phyloP scores from a whole-genome alignment of 768 basidiomycete species.

The Xanthoconium stramineum region DNA sequence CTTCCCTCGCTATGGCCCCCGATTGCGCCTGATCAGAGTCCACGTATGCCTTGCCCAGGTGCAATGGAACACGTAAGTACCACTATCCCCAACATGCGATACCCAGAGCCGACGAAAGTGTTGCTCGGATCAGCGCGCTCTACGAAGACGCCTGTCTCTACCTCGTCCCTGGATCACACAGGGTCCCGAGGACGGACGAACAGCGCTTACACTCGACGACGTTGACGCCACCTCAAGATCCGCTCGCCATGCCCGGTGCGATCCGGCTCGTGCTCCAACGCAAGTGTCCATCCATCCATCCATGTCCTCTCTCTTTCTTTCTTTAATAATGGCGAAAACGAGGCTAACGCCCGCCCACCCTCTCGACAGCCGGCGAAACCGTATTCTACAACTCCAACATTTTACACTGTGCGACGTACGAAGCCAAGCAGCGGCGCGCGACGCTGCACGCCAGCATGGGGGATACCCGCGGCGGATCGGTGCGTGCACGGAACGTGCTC shows the following conservation, averaged over 20 bases:
- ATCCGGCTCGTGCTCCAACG: conserved; percentile 54
- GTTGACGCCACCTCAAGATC: conserved; percentile 49
- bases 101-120: too few species aligned
- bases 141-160: conserved; percentile 68
- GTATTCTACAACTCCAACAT: conserved; percentile 83
- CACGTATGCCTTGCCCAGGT: conserved; percentile 38
- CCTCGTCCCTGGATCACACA: conserved; percentile 70
- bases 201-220: conserved; percentile 58
- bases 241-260: conserved; percentile 68
- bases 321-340: too few species aligned
- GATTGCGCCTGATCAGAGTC: too few species aligned
- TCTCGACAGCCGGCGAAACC: conserved; percentile 56
- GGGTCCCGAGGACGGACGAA: conserved; percentile 47
- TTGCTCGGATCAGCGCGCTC: conserved; percentile 45
- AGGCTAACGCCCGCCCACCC: background rate
- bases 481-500: conserved; percentile 67
- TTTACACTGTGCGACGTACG: conserved; percentile 70
- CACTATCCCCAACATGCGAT: too few species aligned
- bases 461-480: conserved; percentile 55
- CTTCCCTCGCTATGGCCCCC: background rate
- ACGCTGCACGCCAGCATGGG: conserved; percentile 74
- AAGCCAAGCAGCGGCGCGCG: conserved; percentile 44
- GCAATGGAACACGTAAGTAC: conserved; percentile 77
- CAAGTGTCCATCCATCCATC: conserved; percentile 25
- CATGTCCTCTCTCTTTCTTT: too few species aligned